phyloP scores from a whole-genome alignment of 495 filamentous ascomycete species.

The Pseudevernia furfuracea region DNA sequence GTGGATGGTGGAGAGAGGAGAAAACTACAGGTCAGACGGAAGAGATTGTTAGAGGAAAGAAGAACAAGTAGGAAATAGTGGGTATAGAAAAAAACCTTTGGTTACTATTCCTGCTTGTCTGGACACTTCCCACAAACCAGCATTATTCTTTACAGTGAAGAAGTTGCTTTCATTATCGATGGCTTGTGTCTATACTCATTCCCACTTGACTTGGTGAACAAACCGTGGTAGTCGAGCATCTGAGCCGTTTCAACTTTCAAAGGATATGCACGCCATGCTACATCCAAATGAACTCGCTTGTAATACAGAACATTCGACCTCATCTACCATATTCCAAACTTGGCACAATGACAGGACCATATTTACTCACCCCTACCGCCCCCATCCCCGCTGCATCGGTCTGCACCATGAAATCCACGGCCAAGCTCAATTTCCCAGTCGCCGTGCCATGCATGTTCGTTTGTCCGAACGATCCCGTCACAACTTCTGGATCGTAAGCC shows the following conservation, averaged over 20 bases:
- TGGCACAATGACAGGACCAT: slow-evolving; percentile 92
- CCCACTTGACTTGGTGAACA: neutral
- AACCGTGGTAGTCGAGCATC: neutral
- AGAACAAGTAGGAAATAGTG: slow-evolving; percentile 26
- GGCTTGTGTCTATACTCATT: neutral
- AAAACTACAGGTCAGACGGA: slow-evolving; percentile 70
- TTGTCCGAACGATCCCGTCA: slow-evolving; percentile 47
- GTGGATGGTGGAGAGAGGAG: slow-evolving; percentile 94
- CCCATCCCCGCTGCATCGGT: slow-evolving; percentile 55
- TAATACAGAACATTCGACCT: slow-evolving; percentile 2
- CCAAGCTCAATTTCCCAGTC: slow-evolving; percentile 71
- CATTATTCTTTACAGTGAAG: neutral
- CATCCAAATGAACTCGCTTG: neutral
- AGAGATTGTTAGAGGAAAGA: slow-evolving; percentile 48
- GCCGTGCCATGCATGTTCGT: slow-evolving; percentile 36
- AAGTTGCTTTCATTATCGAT: neutral
- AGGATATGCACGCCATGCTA: slow-evolving; percentile 5
- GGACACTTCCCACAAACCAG: neutral
- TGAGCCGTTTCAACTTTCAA: neutral
- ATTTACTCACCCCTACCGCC: slow-evolving; percentile 77
- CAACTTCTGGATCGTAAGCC: slow-evolving; percentile 80
- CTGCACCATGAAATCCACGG: slow-evolving; percentile 96
- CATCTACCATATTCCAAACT: slow-evolving; percentile 74
- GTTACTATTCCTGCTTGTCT: neutral
- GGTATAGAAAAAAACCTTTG: neutral